Evolutionary conservation across 345 rosid genomes (phyloP).

Genomic region (Corchorus capsularis): DNA sequence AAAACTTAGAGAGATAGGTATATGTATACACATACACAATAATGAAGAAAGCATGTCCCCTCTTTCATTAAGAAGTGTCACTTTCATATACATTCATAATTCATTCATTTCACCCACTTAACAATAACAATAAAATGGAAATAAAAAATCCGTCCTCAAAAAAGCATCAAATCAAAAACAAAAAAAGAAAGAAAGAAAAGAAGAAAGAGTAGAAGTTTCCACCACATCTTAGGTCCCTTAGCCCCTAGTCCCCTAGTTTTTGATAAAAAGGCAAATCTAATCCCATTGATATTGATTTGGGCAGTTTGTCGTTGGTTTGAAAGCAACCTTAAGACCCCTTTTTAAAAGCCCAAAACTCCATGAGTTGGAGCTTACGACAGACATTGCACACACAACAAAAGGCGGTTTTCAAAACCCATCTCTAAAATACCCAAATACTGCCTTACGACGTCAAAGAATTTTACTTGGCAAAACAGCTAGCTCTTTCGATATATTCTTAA

Average conservation of each 20-base stretch:
- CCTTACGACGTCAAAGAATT: neutral
- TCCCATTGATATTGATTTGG: conserved; percentile 24
- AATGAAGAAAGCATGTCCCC: no score
- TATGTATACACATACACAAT: no score
- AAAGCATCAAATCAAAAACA: conserved; percentile 27
- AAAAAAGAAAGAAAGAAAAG: no score
- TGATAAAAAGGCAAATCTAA: neutral
- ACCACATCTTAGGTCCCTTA: neutral
- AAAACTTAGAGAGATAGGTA: no score
- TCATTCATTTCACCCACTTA: neutral
- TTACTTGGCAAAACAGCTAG: neutral
- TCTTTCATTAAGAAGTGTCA: neutral
- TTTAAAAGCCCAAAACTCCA: neutral
- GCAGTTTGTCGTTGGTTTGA: conserved; percentile 30
- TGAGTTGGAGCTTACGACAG: conserved; percentile 21
- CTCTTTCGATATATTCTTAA: neutral
- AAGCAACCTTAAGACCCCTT: conserved; percentile 10
- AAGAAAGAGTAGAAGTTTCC: conserved; percentile 17
- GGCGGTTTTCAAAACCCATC: conserved; percentile 16
- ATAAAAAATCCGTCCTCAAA: neutral
- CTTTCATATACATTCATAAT: neutral
- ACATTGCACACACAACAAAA: neutral
- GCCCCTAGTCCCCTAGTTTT: neutral
- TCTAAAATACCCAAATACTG: no score
- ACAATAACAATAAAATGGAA: neutral